phyloP scores from a whole-genome alignment of 257 asterid genomes.

The Capsicum chinense region DNA sequence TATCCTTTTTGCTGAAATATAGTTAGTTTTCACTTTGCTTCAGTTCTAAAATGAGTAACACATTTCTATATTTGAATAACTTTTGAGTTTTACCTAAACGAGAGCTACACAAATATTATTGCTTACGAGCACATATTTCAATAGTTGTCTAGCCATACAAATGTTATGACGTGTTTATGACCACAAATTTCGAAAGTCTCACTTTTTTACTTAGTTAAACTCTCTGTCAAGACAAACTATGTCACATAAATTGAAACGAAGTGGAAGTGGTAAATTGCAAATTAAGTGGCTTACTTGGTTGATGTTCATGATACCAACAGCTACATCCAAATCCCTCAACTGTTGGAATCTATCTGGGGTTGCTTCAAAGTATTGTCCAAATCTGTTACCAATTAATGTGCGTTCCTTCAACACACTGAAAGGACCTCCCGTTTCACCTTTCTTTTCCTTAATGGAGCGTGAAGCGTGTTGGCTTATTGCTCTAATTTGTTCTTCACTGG shows the following conservation, averaged over 20 bases:
- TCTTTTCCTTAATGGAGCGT: background rate
- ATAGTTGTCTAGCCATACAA: too few relatives aligned
- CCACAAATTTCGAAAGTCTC: too few relatives aligned
- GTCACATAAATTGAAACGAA: background rate
- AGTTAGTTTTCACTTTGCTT: too few relatives aligned
- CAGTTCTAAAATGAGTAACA: too few relatives aligned
- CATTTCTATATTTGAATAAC: too few relatives aligned
- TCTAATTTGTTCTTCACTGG: conserved; percentile 49
- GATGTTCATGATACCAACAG: conserved; percentile 51
- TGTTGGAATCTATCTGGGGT: conserved; percentile 40
- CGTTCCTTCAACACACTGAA: conserved; percentile 38
- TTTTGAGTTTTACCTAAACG: too few relatives aligned
- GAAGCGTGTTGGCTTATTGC: conserved; percentile 34
- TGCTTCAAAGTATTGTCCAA: conserved; percentile 45
- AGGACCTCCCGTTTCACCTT: conserved; percentile 29
- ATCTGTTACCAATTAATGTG: conserved; percentile 36
- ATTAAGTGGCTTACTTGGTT: conserved; percentile 37
- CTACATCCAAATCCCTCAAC: conserved; percentile 37
- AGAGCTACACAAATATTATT: too few relatives aligned
- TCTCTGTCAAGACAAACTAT: background rate
- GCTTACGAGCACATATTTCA: too few relatives aligned
- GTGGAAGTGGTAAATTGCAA: background rate
- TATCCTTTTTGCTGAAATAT: too few relatives aligned
- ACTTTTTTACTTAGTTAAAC: too few relatives aligned
- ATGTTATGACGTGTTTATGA: too few relatives aligned